Evolutionary conservation across 345 rosid species (phyloP).

Genomic region (Gynandropsis gynandra): DNA sequence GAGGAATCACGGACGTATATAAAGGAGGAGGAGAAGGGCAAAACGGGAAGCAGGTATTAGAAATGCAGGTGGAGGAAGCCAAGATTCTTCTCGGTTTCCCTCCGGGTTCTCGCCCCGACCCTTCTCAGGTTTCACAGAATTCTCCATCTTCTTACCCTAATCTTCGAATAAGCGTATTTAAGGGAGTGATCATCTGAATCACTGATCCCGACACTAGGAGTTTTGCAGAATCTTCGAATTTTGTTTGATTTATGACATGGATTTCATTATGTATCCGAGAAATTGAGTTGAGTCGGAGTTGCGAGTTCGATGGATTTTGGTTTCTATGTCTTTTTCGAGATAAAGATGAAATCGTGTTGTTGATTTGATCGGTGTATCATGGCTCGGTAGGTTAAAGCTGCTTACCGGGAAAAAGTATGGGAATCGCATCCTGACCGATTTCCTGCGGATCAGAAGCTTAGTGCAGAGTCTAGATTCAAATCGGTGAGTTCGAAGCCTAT

Average conservation of each 20-base stretch:
- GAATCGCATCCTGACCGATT: constrained; percentile 86
- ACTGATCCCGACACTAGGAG: constrained; percentile 6
- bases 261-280: background rate
- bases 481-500: constrained; percentile 23
- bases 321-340: background rate
- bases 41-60: constrained; percentile 19
- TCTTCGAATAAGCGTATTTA: background rate
- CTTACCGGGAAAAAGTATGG: constrained; percentile 79
- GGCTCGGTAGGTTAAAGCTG: constrained; percentile 57
- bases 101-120: constrained; percentile 51
- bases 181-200: background rate
- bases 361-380: background rate
- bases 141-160: background rate
- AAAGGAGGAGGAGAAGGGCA: background rate
- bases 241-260: constrained; percentile 6
- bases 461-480: constrained; percentile 80
- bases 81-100: constrained; percentile 65
- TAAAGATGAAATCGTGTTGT: background rate
- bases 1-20: background rate
- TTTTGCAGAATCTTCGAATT: constrained; percentile 8
- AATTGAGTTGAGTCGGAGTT: background rate
- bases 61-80: constrained; percentile 81
- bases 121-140: constrained; percentile 44
- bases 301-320: background rate
- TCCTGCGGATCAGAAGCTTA: constrained; percentile 51